Base-by-base conservation (phyloP, 192 early-diverging fungal genomes). In the Coemansia sp. region DNA sequence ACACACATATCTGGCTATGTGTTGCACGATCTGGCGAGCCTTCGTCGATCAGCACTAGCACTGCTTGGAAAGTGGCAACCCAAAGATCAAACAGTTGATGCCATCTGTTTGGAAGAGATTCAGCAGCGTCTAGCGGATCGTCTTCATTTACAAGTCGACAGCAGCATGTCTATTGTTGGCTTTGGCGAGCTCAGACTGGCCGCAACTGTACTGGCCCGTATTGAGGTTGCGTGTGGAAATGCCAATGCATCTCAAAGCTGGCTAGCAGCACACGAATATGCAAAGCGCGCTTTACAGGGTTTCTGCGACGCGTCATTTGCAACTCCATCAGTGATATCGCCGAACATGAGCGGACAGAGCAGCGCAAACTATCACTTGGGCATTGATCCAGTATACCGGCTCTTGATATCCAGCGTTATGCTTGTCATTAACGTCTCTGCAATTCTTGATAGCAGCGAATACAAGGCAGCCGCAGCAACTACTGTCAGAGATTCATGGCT, bases 31-130 rank as follows among this genome's bases (percentile, higher is more conserved):
- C 62, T 72, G 3, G 38, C 43, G 3, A 65, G 63, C 9, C 59
- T 62, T 6, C 55, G 66, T 11, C 57, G 57, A 5, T 69, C 67
- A 0, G 70, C 73, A 12, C 60, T 82, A 27, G 59, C 59, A 1
- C 45, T 82, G 4, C 64, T 82, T 4, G 60, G 59, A 24, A 72
- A 65, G 27, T 82, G 73, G 73, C 41, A 47, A 1, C 70, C 73
- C 35, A 43, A 11, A 2, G 19, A 24, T 3, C 57, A 64, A 32
- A 15, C 35, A 1, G 55, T 32, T 2, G 22, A 58, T 48, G n/a
- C 55, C 0, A 47, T 4, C 5, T 29, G 32, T 5, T 3, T 35
- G 27, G 43, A n/a, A 1, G 22, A 32, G 17, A 58, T 81, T 57
- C 66, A 49, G 17, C 66, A 22, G 5, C 73, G 67, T 1, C 58